Conservation (phyloP, 2,329 filamentous ascomycete genomes). For the Xenosphaeropsis pyriputrescens region DNA sequence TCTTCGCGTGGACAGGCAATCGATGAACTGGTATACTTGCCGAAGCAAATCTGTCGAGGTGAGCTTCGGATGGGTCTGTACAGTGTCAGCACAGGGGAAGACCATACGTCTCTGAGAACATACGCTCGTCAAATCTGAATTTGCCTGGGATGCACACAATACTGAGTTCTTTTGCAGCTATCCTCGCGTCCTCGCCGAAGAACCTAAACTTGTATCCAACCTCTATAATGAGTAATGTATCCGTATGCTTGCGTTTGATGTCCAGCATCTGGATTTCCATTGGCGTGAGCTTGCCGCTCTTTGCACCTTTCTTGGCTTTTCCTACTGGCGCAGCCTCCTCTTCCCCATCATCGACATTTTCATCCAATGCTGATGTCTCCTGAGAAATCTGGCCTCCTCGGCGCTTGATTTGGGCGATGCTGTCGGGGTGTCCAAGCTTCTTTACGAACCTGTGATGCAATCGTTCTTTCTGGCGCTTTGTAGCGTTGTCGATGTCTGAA, state of each 20-base stretch:
- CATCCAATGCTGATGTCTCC: constrained; percentile 29
- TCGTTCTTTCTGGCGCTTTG: constrained; percentile 46
- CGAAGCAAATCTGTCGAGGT: constrained; percentile 82
- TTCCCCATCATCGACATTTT: constrained; percentile 38
- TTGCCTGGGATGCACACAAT: constrained; percentile 97
- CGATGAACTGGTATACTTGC: constrained; percentile 91
- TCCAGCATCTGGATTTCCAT: constrained; percentile 90
- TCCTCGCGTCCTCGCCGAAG: constrained; percentile 86
- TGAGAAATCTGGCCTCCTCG: constrained; percentile 37
- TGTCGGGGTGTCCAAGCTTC: constrained; percentile 78
- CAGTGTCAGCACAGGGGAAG: not conserved
- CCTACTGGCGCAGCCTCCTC: constrained; percentile 32
- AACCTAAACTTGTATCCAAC: constrained; percentile 98
- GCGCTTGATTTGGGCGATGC: constrained; percentile 52
- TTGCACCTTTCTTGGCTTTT: constrained; percentile 47
- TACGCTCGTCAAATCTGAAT: constrained; percentile 80
- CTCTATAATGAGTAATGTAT: constrained; percentile 82
- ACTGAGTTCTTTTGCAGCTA: constrained; percentile 76
- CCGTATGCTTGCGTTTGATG: constrained; percentile 82
- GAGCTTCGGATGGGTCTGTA: constrained; percentile 75
- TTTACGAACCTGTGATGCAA: constrained; percentile 78
- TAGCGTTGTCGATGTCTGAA: constrained; percentile 31
- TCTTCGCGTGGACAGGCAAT: constrained; percentile 84
- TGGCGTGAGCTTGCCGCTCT: constrained; percentile 70
- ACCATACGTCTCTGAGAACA: constrained; percentile 14